Conservation (phyloP, 495 filamentous ascomycete species). For the Xylaria curta region DNA sequence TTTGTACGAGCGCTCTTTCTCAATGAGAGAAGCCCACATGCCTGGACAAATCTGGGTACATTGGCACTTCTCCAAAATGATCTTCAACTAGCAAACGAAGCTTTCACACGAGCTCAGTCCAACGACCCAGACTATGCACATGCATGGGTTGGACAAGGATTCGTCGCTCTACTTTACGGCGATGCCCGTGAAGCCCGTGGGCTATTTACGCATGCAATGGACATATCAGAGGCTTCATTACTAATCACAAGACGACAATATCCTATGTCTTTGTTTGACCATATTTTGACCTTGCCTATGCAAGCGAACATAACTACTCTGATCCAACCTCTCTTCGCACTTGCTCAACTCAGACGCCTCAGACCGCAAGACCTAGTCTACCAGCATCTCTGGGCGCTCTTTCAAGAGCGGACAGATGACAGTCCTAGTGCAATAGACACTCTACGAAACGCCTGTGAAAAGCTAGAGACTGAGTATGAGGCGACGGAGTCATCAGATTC, state of each 20-base stretch:
- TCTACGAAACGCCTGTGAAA: constrained; percentile 68
- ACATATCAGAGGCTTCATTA: constrained; percentile 80
- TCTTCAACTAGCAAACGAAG: constrained; percentile 79
- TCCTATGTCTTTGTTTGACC: constrained; percentile 77
- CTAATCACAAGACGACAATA: constrained; percentile 77
- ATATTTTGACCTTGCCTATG: constrained; percentile 62
- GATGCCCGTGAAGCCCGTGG: constrained; percentile 76
- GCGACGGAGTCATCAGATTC: constrained; percentile 73
- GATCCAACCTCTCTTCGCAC: constrained; percentile 79
- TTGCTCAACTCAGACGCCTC: constrained; percentile 78
- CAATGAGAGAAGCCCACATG: constrained; percentile 82
- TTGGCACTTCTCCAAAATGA: constrained; percentile 87
- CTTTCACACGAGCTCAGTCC: constrained; percentile 89
- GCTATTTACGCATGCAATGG: constrained; percentile 94
- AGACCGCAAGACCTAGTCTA: constrained; percentile 69
- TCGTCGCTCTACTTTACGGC: constrained; percentile 77
- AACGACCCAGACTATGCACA: constrained; percentile 90
- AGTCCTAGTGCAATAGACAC: constrained; percentile 66
- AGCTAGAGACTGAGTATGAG: constrained; percentile 83
- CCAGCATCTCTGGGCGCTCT: constrained; percentile 78
- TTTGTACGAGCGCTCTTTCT: constrained; percentile 91
- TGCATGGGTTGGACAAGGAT: constrained; percentile 92
- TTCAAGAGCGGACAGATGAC: constrained; percentile 79
- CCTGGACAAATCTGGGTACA: constrained; percentile 90
- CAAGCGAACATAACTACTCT: constrained; percentile 65